Evolutionary conservation across 139 green algal species (phyloP).

Genomic region (Chlorella sp.): DNA sequence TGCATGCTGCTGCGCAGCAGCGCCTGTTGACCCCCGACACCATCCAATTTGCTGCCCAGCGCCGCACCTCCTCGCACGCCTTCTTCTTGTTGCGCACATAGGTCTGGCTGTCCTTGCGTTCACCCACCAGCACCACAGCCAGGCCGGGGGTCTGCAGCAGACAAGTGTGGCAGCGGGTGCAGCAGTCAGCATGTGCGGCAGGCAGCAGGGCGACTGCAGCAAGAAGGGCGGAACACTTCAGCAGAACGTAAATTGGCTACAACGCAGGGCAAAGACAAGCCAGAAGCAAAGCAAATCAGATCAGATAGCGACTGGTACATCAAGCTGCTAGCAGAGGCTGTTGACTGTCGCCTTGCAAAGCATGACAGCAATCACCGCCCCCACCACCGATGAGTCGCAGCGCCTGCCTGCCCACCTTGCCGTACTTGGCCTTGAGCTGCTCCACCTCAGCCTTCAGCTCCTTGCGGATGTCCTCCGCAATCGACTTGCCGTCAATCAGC

Average conservation of each 20-base stretch:
- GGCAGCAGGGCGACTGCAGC: no score
- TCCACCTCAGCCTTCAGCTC: slow-evolving; percentile 80
- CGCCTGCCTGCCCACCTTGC: slow-evolving; percentile 58
- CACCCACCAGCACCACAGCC: slow-evolving; percentile 96
- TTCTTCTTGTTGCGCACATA: slow-evolving; percentile 98
- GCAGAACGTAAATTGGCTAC: no score
- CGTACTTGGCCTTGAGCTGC: slow-evolving; percentile 64
- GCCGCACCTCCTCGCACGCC: slow-evolving; percentile 85
- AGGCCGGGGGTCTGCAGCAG: slow-evolving; percentile 84
- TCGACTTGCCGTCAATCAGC: slow-evolving; percentile 91
- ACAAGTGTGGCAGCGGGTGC: background rate
- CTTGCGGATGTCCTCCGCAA: slow-evolving; percentile 76
- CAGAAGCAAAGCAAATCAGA: no score
- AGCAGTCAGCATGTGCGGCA: background rate
- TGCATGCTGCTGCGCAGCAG: background rate
- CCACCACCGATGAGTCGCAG: no score
- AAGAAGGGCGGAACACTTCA: no score
- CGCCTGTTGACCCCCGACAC: background rate
- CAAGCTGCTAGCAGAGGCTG: no score
- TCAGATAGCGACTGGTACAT: no score
- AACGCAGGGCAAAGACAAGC: no score
- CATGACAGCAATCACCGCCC: no score
- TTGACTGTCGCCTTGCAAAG: no score
- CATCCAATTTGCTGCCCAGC: no score
- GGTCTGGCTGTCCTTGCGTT: slow-evolving; percentile 96